A percentile compares a stretch with the other conserved stretches of the same genome.
Conservation (phyloP, 148 eudicot species). For the Drosera capensis region DNA sequence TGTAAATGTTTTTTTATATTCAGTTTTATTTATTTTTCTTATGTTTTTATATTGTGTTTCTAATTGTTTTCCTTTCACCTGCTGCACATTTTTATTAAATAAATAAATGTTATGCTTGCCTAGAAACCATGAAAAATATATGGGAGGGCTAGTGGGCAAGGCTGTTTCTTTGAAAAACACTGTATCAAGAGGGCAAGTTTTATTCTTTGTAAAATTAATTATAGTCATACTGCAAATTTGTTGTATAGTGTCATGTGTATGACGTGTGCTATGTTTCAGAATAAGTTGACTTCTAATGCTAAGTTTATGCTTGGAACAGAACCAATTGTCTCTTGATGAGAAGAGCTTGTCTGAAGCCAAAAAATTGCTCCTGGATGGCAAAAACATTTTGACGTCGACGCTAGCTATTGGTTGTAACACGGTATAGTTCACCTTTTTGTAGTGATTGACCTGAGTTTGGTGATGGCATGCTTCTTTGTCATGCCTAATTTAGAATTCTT, state of each 20-base stretch:
- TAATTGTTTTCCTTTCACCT: too few relatives aligned
- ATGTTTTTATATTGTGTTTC: too few relatives aligned
- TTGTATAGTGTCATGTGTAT: not conserved
- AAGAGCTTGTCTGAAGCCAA: constrained; percentile 30
- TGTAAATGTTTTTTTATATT: too few relatives aligned
- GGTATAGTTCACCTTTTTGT: constrained; percentile 17
- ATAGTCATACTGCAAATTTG: too few relatives aligned
- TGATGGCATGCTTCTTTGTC: not conserved
- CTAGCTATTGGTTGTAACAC: constrained; percentile 43
- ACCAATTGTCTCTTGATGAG: constrained; percentile 35
- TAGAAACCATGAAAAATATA: too few relatives aligned
- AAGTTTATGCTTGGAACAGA: constrained; percentile 38
- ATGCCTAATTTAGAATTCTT: not conserved
- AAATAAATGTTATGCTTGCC: too few relatives aligned
- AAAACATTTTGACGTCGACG: constrained; percentile 29
- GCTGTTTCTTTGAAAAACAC: too few relatives aligned
- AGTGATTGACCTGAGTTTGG: constrained; percentile 2
- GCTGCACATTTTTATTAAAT: too few relatives aligned
- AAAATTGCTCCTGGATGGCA: constrained; percentile 47
- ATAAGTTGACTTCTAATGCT: not conserved
- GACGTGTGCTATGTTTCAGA: not conserved
- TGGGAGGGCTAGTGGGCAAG: too few relatives aligned
- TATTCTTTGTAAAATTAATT: too few relatives aligned
- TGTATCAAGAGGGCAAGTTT: too few relatives aligned
- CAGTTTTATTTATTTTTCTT: too few relatives aligned